These are phyloP conservation scores for Lasiosphaeriaceae sp. DNA, from an alignment of 495 filamentous ascomycete species.

Conservation along the genomic window DNA sequence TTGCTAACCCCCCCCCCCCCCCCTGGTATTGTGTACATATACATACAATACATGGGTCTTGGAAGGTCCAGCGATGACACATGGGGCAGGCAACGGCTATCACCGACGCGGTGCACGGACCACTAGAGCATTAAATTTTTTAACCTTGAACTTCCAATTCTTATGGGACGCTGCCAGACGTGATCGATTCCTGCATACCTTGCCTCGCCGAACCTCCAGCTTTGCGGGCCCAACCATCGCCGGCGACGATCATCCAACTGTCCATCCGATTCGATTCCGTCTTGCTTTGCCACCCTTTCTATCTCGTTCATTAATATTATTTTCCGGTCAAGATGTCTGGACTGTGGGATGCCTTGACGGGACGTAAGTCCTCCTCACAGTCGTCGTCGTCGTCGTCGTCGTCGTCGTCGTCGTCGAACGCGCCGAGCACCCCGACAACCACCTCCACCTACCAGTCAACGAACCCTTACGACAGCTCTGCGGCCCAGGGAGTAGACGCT, in stretches of 20 bases:
- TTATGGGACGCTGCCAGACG: too few species aligned
- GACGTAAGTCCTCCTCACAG: constrained; percentile 63
- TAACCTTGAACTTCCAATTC: neutral
- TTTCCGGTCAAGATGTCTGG: constrained; percentile 49
- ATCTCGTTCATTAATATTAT: neutral
- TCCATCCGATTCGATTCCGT: neutral
- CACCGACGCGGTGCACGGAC: constrained; percentile 16
- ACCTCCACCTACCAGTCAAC: constrained; percentile 35
- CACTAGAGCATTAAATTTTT: constrained; percentile 27
- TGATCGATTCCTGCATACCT: too few species aligned
- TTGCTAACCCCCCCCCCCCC: too few species aligned
- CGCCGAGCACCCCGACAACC: constrained; percentile 21
- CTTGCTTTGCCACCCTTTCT: neutral
- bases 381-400: constrained; percentile 30
- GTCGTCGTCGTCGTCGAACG: constrained; percentile 17
- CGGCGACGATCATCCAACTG: neutral
- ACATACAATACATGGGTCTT: too few species aligned
- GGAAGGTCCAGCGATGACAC: neutral
- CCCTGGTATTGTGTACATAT: too few species aligned
- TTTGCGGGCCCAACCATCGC: neutral
- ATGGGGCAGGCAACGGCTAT: neutral
- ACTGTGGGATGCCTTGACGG: constrained; percentile 84
- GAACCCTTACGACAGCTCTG: constrained; percentile 61
- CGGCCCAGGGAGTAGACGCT: constrained; percentile 72
- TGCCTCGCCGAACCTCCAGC: neutral